These are phyloP conservation scores for Pichia sp. DNA, from an alignment of 1,139 yeast genomes.

Conservation along the genomic window DNA sequence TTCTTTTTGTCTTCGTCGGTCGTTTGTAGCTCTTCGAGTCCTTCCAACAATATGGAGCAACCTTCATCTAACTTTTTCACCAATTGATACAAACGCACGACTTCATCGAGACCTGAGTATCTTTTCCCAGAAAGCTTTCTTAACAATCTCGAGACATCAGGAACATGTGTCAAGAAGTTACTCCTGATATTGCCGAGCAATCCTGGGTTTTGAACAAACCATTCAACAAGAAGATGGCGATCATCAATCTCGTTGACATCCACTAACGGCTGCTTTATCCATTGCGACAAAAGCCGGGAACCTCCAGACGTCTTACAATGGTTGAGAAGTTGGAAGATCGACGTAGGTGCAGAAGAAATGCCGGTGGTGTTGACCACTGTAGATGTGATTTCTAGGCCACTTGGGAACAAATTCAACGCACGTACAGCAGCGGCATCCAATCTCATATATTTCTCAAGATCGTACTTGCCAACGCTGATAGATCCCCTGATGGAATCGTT, in stretches of 20 bases:
- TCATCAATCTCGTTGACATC: constrained; percentile 52
- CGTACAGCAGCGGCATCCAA: constrained; percentile 85
- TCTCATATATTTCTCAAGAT: constrained; percentile 74
- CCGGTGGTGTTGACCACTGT: not conserved
- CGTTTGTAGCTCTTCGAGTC: constrained; percentile 34
- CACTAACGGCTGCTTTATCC: constrained; percentile 94
- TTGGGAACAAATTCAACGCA: constrained; percentile 83
- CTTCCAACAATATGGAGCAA: constrained; percentile 44
- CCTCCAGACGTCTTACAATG: constrained; percentile 87
- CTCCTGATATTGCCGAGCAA: constrained; percentile 62
- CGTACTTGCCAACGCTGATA: constrained; percentile 58
- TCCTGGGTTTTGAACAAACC: constrained; percentile 64
- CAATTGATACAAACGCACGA: constrained; percentile 83
- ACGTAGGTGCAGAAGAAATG: constrained; percentile 42
- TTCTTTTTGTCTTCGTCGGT: constrained; percentile 25
- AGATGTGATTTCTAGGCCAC: constrained; percentile 22
- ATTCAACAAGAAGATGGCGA: constrained; percentile 71
- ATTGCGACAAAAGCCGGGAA: constrained; percentile 76
- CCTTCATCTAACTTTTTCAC: constrained; percentile 67
- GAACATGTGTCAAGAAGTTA: constrained; percentile 66
- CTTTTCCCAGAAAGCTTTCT: constrained; percentile 52
- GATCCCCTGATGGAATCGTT: constrained; percentile 52
- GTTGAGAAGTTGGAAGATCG: constrained; percentile 78
- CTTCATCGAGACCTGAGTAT: constrained; percentile 63
- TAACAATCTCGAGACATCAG: constrained; percentile 73